Conservation (phyloP, 345 rosid species). For the Trapa bicornis region DNA sequence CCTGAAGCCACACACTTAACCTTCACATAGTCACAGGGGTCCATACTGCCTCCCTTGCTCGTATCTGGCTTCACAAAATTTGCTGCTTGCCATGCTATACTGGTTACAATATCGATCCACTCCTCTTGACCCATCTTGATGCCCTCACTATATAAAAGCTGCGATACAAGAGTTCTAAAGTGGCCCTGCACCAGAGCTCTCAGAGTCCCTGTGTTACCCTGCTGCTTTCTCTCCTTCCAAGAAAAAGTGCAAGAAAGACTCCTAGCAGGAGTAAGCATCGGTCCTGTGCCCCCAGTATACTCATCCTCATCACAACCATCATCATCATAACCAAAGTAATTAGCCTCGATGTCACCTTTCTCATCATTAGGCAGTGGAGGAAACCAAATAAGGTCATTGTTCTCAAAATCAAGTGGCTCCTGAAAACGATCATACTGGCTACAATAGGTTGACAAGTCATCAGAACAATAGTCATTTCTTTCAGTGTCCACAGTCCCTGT, state of each 20-base stretch:
- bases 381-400: conserved; percentile 70
- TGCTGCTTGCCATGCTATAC: conserved; percentile 91
- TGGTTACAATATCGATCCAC: conserved; percentile 78
- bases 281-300: conserved; percentile 56
- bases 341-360: conserved; percentile 63
- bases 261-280: conserved; percentile 54
- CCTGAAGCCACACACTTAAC: conserved; percentile 91
- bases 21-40: conserved; percentile 87
- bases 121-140: conserved; percentile 38
- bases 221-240: conserved; percentile 44
- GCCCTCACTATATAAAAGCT: conserved; percentile 69
- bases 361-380: conserved; percentile 88
- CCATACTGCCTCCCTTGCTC: conserved; percentile 98
- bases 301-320: conserved; percentile 47
- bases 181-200: conserved; percentile 68
- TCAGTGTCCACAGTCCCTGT: conserved; percentile 32
- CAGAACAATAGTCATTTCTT: conserved; percentile 35
- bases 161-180: conserved; percentile 93
- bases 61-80: conserved; percentile 93
- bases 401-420: conserved; percentile 73
- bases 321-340: conserved; percentile 64
- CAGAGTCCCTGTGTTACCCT: conserved; percentile 59
- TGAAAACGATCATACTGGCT: conserved; percentile 30
- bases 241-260: conserved; percentile 63
- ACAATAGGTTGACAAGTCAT: conserved; percentile 21